A percentile compares a stretch with the other conserved stretches of the same genome.
These are phyloP conservation scores for Populus pruinosa DNA, from an alignment of 345 rosid species.

Conservation along the genomic window DNA sequence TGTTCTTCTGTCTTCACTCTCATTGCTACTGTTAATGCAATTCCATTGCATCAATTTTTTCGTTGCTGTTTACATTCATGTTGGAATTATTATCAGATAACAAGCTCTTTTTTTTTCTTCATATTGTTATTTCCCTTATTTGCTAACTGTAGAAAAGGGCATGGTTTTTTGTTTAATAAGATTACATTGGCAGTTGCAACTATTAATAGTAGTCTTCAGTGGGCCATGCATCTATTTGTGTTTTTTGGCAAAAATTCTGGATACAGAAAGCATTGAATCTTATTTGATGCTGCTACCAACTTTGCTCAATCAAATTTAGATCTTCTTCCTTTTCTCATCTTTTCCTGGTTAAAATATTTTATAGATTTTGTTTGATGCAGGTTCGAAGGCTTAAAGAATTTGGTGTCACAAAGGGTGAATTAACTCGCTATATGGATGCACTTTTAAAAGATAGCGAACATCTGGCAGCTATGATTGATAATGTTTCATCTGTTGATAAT, in stretches of 20 bases:
- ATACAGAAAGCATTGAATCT: neutral
- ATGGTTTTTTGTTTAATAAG: neutral
- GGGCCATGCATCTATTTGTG: neutral
- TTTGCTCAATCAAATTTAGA: neutral
- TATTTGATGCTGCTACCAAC: neutral
- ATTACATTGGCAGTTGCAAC: neutral
- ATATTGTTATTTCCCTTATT: neutral
- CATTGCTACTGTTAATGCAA: neutral
- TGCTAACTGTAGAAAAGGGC: neutral
- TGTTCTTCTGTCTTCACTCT: conserved; percentile 6
- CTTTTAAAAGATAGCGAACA: conserved; percentile 98
- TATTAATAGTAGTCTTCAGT: neutral
- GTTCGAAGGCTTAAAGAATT: conserved; percentile 97
- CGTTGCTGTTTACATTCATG: neutral
- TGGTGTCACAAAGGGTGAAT: conserved; percentile 97
- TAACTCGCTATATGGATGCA: conserved; percentile 96
- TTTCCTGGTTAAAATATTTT: conserved; percentile 1
- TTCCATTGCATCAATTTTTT: neutral
- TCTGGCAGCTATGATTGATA: conserved; percentile 94
- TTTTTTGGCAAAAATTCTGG: neutral
- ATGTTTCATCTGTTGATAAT: conserved; percentile 97
- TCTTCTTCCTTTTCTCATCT: neutral
- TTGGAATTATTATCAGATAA: neutral
- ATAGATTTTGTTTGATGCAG: conserved; percentile 34
- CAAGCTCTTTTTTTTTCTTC: neutral